These are phyloP conservation scores for Saprolegnia parasitica DNA, from an alignment of 352 stramenopile species.

Conservation along the genomic window DNA sequence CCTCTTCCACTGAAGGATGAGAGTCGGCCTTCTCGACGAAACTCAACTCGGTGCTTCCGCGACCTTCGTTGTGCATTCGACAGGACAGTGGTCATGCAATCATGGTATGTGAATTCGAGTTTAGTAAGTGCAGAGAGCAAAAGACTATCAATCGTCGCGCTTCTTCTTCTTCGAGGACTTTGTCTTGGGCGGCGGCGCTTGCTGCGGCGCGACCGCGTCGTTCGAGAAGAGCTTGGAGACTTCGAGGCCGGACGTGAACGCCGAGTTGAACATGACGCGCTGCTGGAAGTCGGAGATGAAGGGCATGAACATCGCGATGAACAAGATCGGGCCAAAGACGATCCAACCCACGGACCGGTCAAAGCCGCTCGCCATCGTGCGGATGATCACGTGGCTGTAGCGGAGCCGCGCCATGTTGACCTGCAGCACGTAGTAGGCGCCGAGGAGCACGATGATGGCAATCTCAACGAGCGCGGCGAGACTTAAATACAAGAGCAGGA, in stretches of 20 bases:
- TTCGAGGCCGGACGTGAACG: conserved; percentile 81
- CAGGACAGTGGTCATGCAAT: no score
- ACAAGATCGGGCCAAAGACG: conserved; percentile 84
- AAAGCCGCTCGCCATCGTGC: conserved; percentile 56
- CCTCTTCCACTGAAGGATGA: no score
- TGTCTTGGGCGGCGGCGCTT: conserved; percentile 60
- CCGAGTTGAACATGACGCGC: conserved; percentile 88
- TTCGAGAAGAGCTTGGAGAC: conserved; percentile 88
- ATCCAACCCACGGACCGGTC: conserved; percentile 83
- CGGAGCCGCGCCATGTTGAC: conserved; percentile 68
- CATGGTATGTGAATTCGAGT: no score
- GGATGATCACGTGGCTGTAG: conserved; percentile 82
- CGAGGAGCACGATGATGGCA: conserved; percentile 58
- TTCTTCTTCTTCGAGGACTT: conserved; percentile 88
- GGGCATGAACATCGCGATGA: conserved; percentile 86
- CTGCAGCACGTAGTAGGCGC: conserved; percentile 85
- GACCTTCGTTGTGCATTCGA: no score
- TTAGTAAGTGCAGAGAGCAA: no score
- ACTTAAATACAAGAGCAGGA: conserved; percentile 60
- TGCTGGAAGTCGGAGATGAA: conserved; percentile 87
- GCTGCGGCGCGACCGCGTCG: conserved; percentile 68
- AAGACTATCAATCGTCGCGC: conserved; percentile 76
- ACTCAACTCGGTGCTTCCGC: no score
- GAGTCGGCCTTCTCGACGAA: no score
- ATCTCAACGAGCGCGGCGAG: conserved; percentile 79